phyloP scores from a whole-genome alignment of 1,284 basidiomycete genomes.

The Coniferiporia weirii region DNA sequence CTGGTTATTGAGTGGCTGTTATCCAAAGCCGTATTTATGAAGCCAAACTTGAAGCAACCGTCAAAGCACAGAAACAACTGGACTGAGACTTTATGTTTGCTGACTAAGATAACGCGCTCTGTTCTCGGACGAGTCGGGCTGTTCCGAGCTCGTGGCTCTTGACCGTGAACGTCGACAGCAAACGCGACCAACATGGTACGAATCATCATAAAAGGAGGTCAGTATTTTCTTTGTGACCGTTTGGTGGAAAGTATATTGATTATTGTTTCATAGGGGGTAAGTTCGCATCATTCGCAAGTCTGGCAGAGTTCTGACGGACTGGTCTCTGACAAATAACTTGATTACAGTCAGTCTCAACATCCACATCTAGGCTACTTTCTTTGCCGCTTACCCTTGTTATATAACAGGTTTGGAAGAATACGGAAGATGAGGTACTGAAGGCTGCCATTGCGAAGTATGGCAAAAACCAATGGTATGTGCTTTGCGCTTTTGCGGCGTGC shows the following conservation, averaged over 20 bases:
- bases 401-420: slow-evolving; percentile 50
- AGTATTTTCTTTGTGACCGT: slow-evolving; percentile 25
- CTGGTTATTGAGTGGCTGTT: too few relatives aligned
- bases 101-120: background rate
- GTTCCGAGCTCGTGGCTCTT: background rate
- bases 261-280: slow-evolving; percentile 17
- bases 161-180: background rate
- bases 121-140: background rate
- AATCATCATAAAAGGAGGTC: slow-evolving; percentile 92
- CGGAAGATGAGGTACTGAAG: slow-evolving; percentile 96
- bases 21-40: too few relatives aligned
- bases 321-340: background rate
- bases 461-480: slow-evolving; percentile 85
- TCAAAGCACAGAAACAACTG: too few relatives aligned
- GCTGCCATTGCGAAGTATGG: slow-evolving; percentile 97
- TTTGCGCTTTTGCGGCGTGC: background rate
- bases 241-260: background rate
- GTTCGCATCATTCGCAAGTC: background rate
- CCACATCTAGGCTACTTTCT: slow-evolving; percentile 4
- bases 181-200: slow-evolving; percentile 55
- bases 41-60: too few relatives aligned
- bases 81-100: background rate
- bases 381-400: slow-evolving; percentile 17
- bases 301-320: slow-evolving; percentile 2
- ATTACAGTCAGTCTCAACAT: slow-evolving; percentile 25